Percentiles rank a stretch among this genome's conserved stretches.
These are phyloP conservation scores for Metschnikowia orientalis DNA, from an alignment of 805 yeast genomes.

Conservation along the genomic window DNA sequence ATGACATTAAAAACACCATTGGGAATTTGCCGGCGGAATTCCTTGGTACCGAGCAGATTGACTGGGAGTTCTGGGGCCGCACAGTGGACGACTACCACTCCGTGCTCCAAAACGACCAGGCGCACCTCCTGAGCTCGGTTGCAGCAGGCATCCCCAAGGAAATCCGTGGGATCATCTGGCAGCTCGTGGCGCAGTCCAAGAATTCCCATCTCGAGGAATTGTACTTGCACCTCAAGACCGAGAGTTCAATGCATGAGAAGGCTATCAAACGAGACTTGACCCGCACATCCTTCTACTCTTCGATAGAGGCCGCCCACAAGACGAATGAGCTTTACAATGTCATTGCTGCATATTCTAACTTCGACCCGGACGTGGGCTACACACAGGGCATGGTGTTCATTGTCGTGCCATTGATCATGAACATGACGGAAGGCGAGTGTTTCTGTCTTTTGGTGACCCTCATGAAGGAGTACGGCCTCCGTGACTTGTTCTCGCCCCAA, in stretches of 20 bases:
- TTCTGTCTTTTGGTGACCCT: conserved; percentile 75
- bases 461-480: conserved; percentile 80
- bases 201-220: conserved; percentile 57
- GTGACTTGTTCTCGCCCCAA: conserved; percentile 75
- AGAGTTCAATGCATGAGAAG: conserved; percentile 60
- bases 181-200: conserved; percentile 76
- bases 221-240: conserved; percentile 46
- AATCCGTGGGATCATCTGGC: conserved; percentile 90
- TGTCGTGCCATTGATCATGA: conserved; percentile 76
- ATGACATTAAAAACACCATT: conserved; percentile 48
- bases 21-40: conserved; percentile 23
- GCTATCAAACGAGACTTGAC: conserved; percentile 77
- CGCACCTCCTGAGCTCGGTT: conserved; percentile 55
- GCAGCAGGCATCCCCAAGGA: conserved; percentile 75
- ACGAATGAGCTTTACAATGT: conserved; percentile 65
- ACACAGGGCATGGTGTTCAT: conserved; percentile 98
- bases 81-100: conserved; percentile 74
- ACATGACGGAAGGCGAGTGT: conserved; percentile 78
- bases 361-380: conserved; percentile 92
- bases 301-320: conserved; percentile 50
- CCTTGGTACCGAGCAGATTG: conserved; percentile 32
- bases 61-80: conserved; percentile 86
- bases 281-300: conserved; percentile 77
- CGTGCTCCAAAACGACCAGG: conserved; percentile 60
- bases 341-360: conserved; percentile 77